phyloP scores from a whole-genome alignment of 2,329 filamentous ascomycete species.

The Talaromyces funiculosus region DNA sequence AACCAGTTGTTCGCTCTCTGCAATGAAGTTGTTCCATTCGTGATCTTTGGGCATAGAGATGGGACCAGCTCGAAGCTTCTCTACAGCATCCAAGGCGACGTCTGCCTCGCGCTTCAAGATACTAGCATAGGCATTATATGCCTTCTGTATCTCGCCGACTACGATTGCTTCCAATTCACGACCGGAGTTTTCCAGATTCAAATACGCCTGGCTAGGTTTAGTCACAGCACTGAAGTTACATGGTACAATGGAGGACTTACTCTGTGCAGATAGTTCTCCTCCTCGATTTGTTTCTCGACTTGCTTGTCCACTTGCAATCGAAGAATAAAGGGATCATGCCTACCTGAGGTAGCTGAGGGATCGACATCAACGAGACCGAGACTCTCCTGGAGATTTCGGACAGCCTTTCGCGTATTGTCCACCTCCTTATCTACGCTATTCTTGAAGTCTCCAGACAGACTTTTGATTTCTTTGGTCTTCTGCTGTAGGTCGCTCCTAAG shows the following conservation, averaged over 20 bases:
- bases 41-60: conserved; percentile 90
- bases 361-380: conserved; percentile 76
- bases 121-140: conserved; percentile 87
- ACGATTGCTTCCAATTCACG: conserved; percentile 94
- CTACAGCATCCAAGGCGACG: conserved; percentile 68
- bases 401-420: conserved; percentile 71
- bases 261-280: conserved; percentile 94
- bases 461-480: conserved; percentile 98
- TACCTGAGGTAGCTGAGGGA: conserved; percentile 67
- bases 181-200: conserved; percentile 90
- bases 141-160: conserved; percentile 95
- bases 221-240: conserved; percentile 14
- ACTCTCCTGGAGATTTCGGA: conserved; percentile 74
- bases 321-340: conserved; percentile 86
- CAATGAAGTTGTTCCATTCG: conserved; percentile 82
- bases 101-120: conserved; percentile 90
- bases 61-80: conserved; percentile 76
- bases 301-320: conserved; percentile 81
- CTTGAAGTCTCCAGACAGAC: conserved; percentile 88
- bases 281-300: conserved; percentile 85
- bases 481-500: conserved; percentile 82
- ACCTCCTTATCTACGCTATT: conserved; percentile 95
- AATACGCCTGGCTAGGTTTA: conserved; percentile 61
- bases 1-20: conserved; percentile 76
- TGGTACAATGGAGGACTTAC: conserved; percentile 45